Evolutionary conservation across 139 green algal species (phyloP), one percentile per base, ranked within the genome.

Genomic region (Coelastrella sp.): DNA sequence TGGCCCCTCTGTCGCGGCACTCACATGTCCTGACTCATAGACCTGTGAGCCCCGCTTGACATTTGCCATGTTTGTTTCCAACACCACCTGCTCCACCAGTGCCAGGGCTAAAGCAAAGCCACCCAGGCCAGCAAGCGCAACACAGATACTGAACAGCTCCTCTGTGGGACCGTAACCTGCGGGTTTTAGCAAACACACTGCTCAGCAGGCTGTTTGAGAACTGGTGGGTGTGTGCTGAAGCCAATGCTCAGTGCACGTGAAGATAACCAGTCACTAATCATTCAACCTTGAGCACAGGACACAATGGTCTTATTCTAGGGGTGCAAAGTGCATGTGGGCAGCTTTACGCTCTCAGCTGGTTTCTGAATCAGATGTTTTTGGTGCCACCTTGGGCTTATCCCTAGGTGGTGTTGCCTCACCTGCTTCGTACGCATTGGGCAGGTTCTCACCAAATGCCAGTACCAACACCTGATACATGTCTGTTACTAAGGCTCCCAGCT

Each of bases 71-170:
- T 94, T 89, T 64, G 93, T 90, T 71, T 95, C 92, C 79, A 93
- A 83, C 88, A 92, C 73, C 17, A 87, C 73, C 85, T 92, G 90
- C 75, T 97, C 94, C 5, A 96, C 95, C 20, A 97, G 92, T 2
- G 95, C 95, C 80, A 97, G 91, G 61, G 96, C 91, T 19, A 97
- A 80, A 0, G 95, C 95, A 91, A 97, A 97, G 5, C 80, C 85
- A 0, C 89, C 93, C 59, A 97, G 84, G 0, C 95, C 95, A 11
- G 93, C 47, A 4, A 91, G 57, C 3, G 92, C 93, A 5, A 88
- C 90, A 3, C 83, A 5, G 10, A 96, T 23, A 4, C 80, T 86
- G 89, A 96, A 95, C 81, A 87, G 4, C 23, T 76, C 81, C 81
- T 77, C 81, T 77, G 20, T 5, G 23, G 11, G 78, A 58, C 78